Base-by-base conservation (phyloP, 352 stramenopile species). In the Globisporangium nodosum region DNA sequence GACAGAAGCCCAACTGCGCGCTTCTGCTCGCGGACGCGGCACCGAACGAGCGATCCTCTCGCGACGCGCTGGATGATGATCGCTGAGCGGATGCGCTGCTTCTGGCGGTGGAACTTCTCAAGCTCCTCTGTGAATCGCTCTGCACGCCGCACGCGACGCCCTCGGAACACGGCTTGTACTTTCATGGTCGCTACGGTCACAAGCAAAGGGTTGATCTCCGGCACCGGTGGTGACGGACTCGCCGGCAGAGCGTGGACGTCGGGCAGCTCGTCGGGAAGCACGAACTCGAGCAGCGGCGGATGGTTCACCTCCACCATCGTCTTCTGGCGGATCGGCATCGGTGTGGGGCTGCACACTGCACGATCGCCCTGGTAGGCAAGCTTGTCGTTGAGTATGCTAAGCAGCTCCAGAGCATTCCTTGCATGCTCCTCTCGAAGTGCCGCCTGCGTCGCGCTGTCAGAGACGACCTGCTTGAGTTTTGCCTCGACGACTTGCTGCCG, bases 351-450 rank as follows among this genome's bases (percentile, higher is more conserved):
- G 16, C 21, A 46, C 11, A 30, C 12, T 5, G 9, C 27, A 9
- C 20, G 9, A n/a, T 18, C 3, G 46, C 48, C 27, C 55, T 63
- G n/a, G 52, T 61, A 27, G 45, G 71, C 60, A 18, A 73, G 64
- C 31, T 73, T 73, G 3, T 73, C 63, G 56, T 87, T 88, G 20
- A 88, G 64, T 58, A 82, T 70, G 46, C 73, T 77, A 15, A 88
- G 67, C 33, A 88, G 60, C n/a, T 86, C 78, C 20, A 85, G 55
- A 2, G 78, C 78, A 20, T 69, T 69, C 30, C 69, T 71, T 0
- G 78, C 65, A 5, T 79, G 78, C 15, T 74, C 68, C 27, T 87
- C 76, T 2, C 73, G 71, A 3, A 76, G 49, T 24, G 76, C 78
- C 1, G 69, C 74, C 18, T 77, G 61, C 5, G 60, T 79, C 39